Conservation (phyloP, 2,329 filamentous ascomycete species). For the Sporothrix curviconia region DNA sequence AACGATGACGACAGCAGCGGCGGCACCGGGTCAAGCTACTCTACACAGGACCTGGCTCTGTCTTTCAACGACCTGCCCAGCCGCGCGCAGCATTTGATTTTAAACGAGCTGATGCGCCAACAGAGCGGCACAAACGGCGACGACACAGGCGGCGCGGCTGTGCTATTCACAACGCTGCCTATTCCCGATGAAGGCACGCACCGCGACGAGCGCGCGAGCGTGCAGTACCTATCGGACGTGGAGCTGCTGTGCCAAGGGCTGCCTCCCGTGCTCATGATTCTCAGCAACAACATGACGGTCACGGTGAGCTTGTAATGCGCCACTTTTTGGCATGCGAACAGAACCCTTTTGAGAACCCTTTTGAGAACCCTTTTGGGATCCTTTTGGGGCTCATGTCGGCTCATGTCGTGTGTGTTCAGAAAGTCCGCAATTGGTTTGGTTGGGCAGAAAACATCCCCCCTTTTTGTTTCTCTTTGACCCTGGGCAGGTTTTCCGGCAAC, state of each 20-base stretch:
- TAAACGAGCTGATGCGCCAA: slow-evolving; percentile 74
- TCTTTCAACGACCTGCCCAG: slow-evolving; percentile 84
- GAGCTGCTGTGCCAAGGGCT: slow-evolving; percentile 71
- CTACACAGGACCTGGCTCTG: slow-evolving; percentile 45
- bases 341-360: too few species aligned
- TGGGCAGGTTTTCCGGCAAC: too few species aligned
- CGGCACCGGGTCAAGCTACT: slow-evolving; percentile 16
- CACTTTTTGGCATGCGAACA: too few species aligned
- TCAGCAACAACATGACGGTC: slow-evolving; percentile 87
- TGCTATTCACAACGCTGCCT: slow-evolving; percentile 76
- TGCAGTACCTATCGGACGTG: slow-evolving; percentile 69
- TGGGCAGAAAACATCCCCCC: too few species aligned
- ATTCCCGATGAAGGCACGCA: slow-evolving; percentile 73
- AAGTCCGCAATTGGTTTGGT: too few species aligned
- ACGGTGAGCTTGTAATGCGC: slow-evolving; percentile 61
- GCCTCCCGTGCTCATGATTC: slow-evolving; percentile 69
- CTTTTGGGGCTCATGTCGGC: too few species aligned
- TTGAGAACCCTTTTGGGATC: too few species aligned
- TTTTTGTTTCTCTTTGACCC: too few species aligned
- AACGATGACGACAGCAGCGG: not conserved
- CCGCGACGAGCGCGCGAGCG: slow-evolving; percentile 60
- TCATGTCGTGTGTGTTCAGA: too few species aligned
- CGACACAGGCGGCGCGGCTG: slow-evolving; percentile 44
- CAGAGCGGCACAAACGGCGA: slow-evolving; percentile 51
- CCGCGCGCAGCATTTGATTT: slow-evolving; percentile 75